phyloP scores from a whole-genome alignment of 1,284 basidiomycete genomes.

The Sparassis latifolia region DNA sequence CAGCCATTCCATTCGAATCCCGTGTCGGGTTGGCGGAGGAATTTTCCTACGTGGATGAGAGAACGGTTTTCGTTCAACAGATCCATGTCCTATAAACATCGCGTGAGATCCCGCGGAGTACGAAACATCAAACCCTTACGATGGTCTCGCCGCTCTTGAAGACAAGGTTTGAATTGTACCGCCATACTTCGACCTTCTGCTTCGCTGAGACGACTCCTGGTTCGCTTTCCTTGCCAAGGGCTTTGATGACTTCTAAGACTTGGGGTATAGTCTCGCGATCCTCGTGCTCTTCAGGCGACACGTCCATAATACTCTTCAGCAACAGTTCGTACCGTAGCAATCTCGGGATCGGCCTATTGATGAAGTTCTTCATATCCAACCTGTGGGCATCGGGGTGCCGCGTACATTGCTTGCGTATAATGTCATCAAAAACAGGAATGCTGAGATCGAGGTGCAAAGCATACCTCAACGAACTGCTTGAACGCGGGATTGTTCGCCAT shows the following conservation, averaged over 20 bases:
- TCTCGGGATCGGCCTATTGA: slow-evolving; percentile 85
- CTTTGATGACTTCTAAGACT: slow-evolving; percentile 79
- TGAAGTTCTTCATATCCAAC: slow-evolving; percentile 83
- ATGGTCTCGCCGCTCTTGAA: slow-evolving; percentile 77
- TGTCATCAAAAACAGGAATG: slow-evolving; percentile 1
- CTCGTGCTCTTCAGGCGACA: slow-evolving; percentile 67
- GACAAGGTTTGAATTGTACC: slow-evolving; percentile 70
- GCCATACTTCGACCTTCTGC: slow-evolving; percentile 84
- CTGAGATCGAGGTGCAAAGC: slow-evolving; percentile 11
- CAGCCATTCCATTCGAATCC: slow-evolving; percentile 76
- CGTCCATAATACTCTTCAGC: slow-evolving; percentile 72
- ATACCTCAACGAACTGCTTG: slow-evolving; percentile 77
- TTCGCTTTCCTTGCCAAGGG: slow-evolving; percentile 79
- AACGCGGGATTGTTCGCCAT: slow-evolving; percentile 76
- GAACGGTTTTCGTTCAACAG: slow-evolving; percentile 77
- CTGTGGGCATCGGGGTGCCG: slow-evolving; percentile 71
- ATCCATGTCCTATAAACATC: slow-evolving; percentile 68
- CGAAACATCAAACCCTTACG: slow-evolving; percentile 38
- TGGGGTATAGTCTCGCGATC: slow-evolving; percentile 77
- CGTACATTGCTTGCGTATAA: slow-evolving; percentile 48
- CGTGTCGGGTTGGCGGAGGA: slow-evolving; percentile 82
- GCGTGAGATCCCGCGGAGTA: no score
- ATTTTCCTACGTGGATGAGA: slow-evolving; percentile 75
- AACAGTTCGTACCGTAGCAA: slow-evolving; percentile 86
- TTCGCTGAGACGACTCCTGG: slow-evolving; percentile 80